phyloP scores from a whole-genome alignment of 768 basidiomycete genomes.

The Agrocybe praecox region DNA sequence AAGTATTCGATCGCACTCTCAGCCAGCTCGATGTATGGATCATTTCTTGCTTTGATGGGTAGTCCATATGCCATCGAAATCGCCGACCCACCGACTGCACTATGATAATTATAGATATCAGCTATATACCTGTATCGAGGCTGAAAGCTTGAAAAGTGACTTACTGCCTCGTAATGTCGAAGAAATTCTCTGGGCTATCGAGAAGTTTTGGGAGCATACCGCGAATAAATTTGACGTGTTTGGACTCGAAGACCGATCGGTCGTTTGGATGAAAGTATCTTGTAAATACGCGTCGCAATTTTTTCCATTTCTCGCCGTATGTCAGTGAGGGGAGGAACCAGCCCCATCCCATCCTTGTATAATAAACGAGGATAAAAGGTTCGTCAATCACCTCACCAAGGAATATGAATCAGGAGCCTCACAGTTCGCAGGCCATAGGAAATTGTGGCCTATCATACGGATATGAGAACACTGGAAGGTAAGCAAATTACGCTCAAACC shows the following conservation, averaged over 20 bases:
- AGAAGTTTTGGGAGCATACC: conserved; percentile 31
- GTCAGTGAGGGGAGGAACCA: conserved; percentile 41
- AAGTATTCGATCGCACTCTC: conserved; percentile 38
- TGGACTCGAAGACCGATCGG: conserved; percentile 28
- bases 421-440: conserved; percentile 9
- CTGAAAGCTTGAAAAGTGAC: conserved; percentile 8
- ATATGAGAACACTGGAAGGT: neutral
- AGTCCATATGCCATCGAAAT: conserved; percentile 51
- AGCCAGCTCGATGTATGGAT: conserved; percentile 45
- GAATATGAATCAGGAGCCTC: too few species aligned
- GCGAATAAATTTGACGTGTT: conserved; percentile 28
- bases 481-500: too few species aligned
- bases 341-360: conserved; percentile 40
- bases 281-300: conserved; percentile 40
- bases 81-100: conserved; percentile 42
- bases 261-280: conserved; percentile 40
- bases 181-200: conserved; percentile 33
- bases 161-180: conserved; percentile 27
- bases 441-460: conserved; percentile 1
- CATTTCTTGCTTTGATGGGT: conserved; percentile 35
- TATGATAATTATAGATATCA: conserved; percentile 12
- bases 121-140: neutral
- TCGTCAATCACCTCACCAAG: too few species aligned
- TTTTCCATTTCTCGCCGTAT: conserved; percentile 43
- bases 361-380: too few species aligned